These are phyloP conservation scores for Lepidium aucheri DNA, from an alignment of 345 rosid species.

Conservation along the genomic window DNA sequence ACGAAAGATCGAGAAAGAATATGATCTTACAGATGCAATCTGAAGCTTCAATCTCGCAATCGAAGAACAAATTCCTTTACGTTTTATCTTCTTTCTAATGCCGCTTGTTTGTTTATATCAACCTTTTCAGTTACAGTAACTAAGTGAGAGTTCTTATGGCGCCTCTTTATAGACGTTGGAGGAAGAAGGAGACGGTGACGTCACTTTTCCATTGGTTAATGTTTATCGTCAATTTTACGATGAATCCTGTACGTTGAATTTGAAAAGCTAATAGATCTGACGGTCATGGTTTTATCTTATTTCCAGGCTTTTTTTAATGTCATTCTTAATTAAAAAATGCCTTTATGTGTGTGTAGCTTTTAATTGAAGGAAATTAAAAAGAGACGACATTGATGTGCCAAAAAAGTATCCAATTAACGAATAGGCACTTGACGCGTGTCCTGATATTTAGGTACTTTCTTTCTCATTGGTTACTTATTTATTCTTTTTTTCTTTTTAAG, in stretches of 20 bases:
- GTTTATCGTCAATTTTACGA: conserved; percentile 27
- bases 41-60: conserved; percentile 10
- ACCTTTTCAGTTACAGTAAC: conserved; percentile 15
- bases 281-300: conserved; percentile 10
- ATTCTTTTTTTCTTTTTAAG: too few relatives aligned
- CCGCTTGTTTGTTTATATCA: not conserved
- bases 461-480: not conserved
- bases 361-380: conserved; percentile 21
- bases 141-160: not conserved
- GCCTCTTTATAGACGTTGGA: conserved; percentile 24
- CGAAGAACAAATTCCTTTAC: conserved; percentile 17
- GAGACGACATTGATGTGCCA: too few relatives aligned
- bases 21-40: conserved; percentile 18
- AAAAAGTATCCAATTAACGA: not conserved
- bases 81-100: not conserved
- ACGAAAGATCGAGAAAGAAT: not conserved
- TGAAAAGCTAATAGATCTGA: not conserved
- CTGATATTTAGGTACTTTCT: not conserved
- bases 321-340: not conserved
- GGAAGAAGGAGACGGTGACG: conserved; percentile 23
- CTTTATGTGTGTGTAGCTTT: conserved; percentile 16
- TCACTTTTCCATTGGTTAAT: conserved; percentile 14
- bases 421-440: conserved; percentile 13
- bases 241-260: conserved; percentile 21
- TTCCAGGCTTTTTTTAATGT: not conserved